Base-by-base conservation (phyloP, 1,284 basidiomycete species). In the Fomitopsis palustris region DNA sequence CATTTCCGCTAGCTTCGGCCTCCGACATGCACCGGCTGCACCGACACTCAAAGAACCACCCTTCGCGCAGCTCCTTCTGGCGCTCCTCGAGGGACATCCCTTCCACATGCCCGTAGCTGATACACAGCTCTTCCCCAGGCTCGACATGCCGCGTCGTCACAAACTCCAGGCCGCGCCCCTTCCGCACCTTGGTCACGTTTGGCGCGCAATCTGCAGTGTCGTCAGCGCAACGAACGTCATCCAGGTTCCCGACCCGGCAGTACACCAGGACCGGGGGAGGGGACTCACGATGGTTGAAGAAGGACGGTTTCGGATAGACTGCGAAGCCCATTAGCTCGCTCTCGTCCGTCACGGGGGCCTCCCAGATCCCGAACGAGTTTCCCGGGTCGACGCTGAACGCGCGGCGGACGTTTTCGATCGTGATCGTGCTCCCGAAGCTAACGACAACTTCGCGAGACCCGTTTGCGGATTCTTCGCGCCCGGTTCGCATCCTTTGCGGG, bases 361-460 rank as follows among this genome's bases (percentile, higher is more conserved):
- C 84, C 81, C 82, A 87, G 45, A 88, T 78, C 23, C 86, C 86
- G 62, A 88, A 88, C 14, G 83, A 79, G 65, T 88, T 88, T 19
- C 85, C 85, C 35, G 80, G 77, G 62, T 87, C 86, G 21, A 86
- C 78, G n/a, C 77, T 77, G 23, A 87, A 72, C 10, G 85, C 72
- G 2, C 74, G 77, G 29, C 86, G 79, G 27, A 84, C 75, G 51
- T 73, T 75, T 21, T 71, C 68, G 12, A 76, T 74, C 4, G 74
- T 78, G 37, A 74, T 64, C 2, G 80, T 67, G 59, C 77, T 79
- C 41, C 65, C 67, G 10, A 83, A 73, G 25, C 60, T 62, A 3
- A 12, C 69, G 57, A 60, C 21, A 58, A 55, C 51, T 23, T n/a
- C 39, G 41, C 19, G 47, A 53, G 35, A 37, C 8, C 35, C 35